Evolutionary conservation across 1,284 basidiomycete genomes (phyloP), one percentile per base, ranked within the genome.

Genomic region (Veloporphyrellus conicus): DNA sequence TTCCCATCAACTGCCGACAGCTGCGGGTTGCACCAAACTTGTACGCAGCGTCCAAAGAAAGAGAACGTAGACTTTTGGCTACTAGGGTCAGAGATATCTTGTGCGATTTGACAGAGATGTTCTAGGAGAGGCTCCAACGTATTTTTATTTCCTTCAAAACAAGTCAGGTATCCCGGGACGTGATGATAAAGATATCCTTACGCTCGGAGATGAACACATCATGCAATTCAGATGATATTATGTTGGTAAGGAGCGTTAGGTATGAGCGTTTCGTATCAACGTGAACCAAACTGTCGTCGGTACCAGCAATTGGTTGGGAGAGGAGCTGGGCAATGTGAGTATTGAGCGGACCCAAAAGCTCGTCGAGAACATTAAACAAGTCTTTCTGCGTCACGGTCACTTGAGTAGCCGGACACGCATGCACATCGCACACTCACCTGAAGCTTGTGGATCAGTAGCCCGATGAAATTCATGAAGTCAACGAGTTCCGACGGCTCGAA

Each of bases 391-490:
- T 39, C 18, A 18, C 43, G 10, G 35, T 45, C 47, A 18, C 55
- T 44, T 50, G 18, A 57, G 41, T 27, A 33, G 16, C 39, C 9
- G n/a, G 15, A 34, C 16, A 25, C 25, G 10, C 3, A 1, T 31
- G n/a, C 16, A 25, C 34, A 27, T n/a, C 25, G 20, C 37, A 23
- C 14, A 62, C 77, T 56, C 53, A 92, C 93, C 76, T 93, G 90
- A 54, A 99, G 82, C 63, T 90, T 91, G 68, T 96, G 92, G 51
- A 95, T 87, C 49, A 99, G 73, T 18, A 97, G 74, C 8, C 84
- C 85, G 48, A 99, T 86, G 73, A 99, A 99, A 63, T 86, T 87
- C 75, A 99, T 84, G 62, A 99, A 96, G 63, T 99, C 96, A 36
- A 90, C 85, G 50, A 99, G 73, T 68, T 99, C 96, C 8, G 85